Evolutionary conservation across 169 alveolate genomes (phyloP), one percentile per base, ranked within the genome.

Genomic region (Cryptosporidium xiaoi): DNA sequence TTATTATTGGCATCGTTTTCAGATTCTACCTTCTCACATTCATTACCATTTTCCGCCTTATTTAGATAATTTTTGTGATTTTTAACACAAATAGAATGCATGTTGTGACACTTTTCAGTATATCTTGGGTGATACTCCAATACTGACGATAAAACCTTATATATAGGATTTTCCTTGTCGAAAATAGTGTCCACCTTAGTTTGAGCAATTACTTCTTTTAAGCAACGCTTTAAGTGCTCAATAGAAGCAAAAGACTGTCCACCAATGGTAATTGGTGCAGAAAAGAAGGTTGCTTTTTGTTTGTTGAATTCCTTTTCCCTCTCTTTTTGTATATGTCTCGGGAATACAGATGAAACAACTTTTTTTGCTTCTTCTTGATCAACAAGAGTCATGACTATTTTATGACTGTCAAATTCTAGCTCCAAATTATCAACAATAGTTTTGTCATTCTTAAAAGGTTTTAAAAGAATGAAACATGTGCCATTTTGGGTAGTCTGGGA

Each of bases 401-500:
- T 77, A n/a, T 44, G 34, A 24, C 40, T 64, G 13, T 56, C 77
- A 29, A 77, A 36, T 29, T 53, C 16, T 44, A 77, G 40, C 16
- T 27, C 44, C 24, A 77, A 48, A 3, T 40, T 46, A n/a, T 77
- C 44, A n/a, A 77, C 8, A 31, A 77, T 12, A 0, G 16, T 40
- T 46, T 60, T 56, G 27, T 77, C 87, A 60, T 77, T 60, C 48
- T 60, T 60, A 34, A 77, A 77, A 34, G 87, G 87, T 20, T 77
- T 77, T 10, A 77, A 71, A 3, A 77, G 53, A 56, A 77, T 40
- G 50, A 44, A 77, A 27, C 87, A 77, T 62, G 40, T 77, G 3
- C 87, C 87, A 60, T 77, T 60, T 60, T 77, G 87, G 44, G 87
- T 77, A 1, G 87, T 77, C 56, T 77, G 87, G 8, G 87, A 77